phyloP scores from a whole-genome alignment of 2,329 filamentous ascomycete species.

The Claviceps sorghi region DNA sequence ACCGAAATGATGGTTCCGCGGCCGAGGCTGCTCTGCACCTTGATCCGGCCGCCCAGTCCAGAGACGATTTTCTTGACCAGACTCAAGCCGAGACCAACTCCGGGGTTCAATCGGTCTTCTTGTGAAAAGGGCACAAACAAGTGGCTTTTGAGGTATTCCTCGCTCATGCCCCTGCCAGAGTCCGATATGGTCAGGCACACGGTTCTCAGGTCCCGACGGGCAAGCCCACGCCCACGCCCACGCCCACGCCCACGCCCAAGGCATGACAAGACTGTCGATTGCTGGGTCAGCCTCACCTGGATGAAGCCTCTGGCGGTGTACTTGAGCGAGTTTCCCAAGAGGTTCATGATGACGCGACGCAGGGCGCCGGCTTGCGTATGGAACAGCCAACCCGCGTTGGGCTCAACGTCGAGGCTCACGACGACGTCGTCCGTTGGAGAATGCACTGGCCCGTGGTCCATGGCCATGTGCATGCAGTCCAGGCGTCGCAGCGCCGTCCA shows the following conservation, averaged over 20 bases:
- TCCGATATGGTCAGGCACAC: conserved; percentile 39
- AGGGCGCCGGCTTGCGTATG: conserved; percentile 38
- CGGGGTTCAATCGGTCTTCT: conserved; percentile 44
- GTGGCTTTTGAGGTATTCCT: conserved; percentile 44
- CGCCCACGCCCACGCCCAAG: neutral
- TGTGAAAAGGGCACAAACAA: conserved; percentile 52
- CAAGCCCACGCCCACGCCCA: conserved; percentile 1
- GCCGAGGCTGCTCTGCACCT: conserved; percentile 32
- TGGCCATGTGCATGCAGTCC: conserved; percentile 28
- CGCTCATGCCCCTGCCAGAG: conserved; percentile 50
- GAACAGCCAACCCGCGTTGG: conserved; percentile 41
- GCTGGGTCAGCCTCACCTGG: conserved; percentile 12
- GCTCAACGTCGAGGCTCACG: conserved; percentile 24
- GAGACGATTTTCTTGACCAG: conserved; percentile 47
- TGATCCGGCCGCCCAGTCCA: conserved; percentile 42
- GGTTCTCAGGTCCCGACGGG: conserved; percentile 3
- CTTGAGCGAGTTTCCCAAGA: conserved; percentile 49
- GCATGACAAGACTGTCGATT: conserved; percentile 5
- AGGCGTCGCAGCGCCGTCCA: conserved; percentile 8
- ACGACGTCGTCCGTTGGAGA: conserved; percentile 11
- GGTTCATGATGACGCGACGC: conserved; percentile 44
- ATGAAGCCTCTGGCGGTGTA: conserved; percentile 31
- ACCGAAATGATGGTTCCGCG: conserved; percentile 23
- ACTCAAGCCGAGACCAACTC: conserved; percentile 50
- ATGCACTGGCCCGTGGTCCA: conserved; percentile 5